phyloP scores from a whole-genome alignment of 306 rosid genomes.

The Cajanus cajan region DNA sequence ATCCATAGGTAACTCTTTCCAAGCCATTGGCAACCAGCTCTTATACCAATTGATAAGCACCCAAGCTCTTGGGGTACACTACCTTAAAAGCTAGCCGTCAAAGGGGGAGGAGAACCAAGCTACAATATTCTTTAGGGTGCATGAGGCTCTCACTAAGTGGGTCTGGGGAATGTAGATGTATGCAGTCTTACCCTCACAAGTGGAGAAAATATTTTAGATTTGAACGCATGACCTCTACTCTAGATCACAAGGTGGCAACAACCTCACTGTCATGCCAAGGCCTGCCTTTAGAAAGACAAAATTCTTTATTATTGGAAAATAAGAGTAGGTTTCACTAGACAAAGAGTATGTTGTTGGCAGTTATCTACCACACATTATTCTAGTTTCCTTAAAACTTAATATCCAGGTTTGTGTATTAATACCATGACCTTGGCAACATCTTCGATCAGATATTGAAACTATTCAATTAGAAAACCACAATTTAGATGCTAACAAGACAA shows the following conservation, averaged over 20 bases:
- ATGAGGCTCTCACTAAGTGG: neutral
- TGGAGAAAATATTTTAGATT: neutral
- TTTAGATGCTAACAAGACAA: neutral
- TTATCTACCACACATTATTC: neutral
- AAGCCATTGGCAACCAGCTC: neutral
- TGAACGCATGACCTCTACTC: neutral
- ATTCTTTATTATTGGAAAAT: neutral
- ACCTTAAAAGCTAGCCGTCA: neutral
- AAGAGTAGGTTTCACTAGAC: neutral
- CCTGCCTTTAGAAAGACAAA: neutral
- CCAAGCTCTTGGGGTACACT: neutral
- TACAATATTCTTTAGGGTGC: neutral
- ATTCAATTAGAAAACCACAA: neutral
- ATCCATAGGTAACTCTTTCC: neutral
- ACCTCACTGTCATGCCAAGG: neutral
- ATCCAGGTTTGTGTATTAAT: neutral
- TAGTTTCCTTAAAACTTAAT: neutral
- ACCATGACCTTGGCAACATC: neutral
- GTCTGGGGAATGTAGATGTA: neutral
- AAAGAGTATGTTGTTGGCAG: neutral
- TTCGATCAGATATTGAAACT: neutral
- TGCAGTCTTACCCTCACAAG: neutral
- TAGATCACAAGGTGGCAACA: neutral
- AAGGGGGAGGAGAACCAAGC: neutral
- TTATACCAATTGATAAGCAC: neutral